Evolutionary conservation across 2,329 filamentous ascomycete genomes (phyloP), one percentile per base, ranked within the genome.

Genomic region (Fusarium sp.): DNA sequence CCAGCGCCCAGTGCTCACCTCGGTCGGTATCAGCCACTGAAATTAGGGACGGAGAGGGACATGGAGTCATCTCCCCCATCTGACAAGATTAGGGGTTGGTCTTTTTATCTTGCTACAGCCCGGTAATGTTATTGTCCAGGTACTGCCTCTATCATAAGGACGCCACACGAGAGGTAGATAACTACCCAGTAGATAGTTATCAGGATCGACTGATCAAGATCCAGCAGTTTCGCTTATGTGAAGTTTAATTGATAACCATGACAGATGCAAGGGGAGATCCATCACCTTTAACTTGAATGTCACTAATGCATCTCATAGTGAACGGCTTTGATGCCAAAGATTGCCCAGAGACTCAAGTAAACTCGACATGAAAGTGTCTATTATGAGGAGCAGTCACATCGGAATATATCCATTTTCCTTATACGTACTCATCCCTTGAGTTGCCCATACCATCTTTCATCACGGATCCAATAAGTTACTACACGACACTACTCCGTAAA

Each of bases 21-120:
- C 31, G 22, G 22, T 36, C 65, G 63, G 51, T 53, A 47, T 51
- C 64, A 57, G 65, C 50, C 66, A 69, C 57, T 47, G 44, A 24
- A 22, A 57, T 44, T 15, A 38, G 35, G 20, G 39, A 24, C 9
- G 38, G 60, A 61, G 53, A 59, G 50, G 67, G 59, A 51, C 41
- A 58, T 54, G 55, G 24, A 41, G 30, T 53, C 26, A 58, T 51
- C 20, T 28, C 26, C 54, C 35, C 24, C n/a, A 28, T 53, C 33
- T 53, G 50, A 51, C 48, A 51, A 38, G 50, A 38, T 38, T 28
- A 38, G 18, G 24, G 50, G 24, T 53, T 38, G 15, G 20, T 38
- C 28, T 53, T n/a, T 28, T n/a, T 28, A 26, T 38, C 33, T 38
- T 38, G 16, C 33, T 8, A 28, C 33, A 38, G 24, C 20, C 50